phyloP scores from a whole-genome alignment of 1,284 basidiomycete genomes.

The Xanthoconium separans region DNA sequence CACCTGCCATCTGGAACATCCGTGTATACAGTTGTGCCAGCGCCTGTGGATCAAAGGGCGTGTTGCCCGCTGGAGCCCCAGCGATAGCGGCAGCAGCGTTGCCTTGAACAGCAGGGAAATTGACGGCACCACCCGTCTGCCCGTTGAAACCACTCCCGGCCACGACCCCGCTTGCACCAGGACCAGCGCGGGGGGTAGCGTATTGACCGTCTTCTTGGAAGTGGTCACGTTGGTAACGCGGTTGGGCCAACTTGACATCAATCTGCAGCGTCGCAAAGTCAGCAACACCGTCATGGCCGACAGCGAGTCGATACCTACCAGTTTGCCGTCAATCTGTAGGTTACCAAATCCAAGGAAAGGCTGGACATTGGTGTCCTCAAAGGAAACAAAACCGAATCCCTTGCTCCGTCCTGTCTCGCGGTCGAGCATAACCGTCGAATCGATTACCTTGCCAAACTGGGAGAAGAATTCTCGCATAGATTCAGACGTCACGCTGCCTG shows the following conservation, averaged over 20 bases:
- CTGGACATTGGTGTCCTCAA: constrained; percentile 86
- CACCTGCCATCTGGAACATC: constrained; percentile 76
- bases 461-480: constrained; percentile 91
- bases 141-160: constrained; percentile 16
- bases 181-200: constrained; percentile 2
- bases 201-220: constrained; percentile 41
- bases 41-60: constrained; percentile 78
- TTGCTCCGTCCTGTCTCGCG: constrained; percentile 94
- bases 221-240: constrained; percentile 74
- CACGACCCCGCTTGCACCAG: constrained; percentile 20
- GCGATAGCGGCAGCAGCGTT: constrained; percentile 26
- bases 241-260: constrained; percentile 92
- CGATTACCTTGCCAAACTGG: constrained; percentile 90
- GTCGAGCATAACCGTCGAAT: constrained; percentile 99
- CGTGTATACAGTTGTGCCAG: constrained; percentile 78
- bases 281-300: neutral
- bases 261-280: constrained; percentile 53
- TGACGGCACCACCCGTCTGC: constrained; percentile 27
- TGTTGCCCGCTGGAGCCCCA: constrained; percentile 38
- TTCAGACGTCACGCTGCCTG: constrained; percentile 89
- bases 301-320: constrained; percentile 49
- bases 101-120: constrained; percentile 25
- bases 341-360: constrained; percentile 83
- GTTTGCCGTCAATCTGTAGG: constrained; percentile 89
- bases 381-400: constrained; percentile 97